phyloP scores from a whole-genome alignment of 2,329 filamentous ascomycete species.

The Aspergillus sp. region DNA sequence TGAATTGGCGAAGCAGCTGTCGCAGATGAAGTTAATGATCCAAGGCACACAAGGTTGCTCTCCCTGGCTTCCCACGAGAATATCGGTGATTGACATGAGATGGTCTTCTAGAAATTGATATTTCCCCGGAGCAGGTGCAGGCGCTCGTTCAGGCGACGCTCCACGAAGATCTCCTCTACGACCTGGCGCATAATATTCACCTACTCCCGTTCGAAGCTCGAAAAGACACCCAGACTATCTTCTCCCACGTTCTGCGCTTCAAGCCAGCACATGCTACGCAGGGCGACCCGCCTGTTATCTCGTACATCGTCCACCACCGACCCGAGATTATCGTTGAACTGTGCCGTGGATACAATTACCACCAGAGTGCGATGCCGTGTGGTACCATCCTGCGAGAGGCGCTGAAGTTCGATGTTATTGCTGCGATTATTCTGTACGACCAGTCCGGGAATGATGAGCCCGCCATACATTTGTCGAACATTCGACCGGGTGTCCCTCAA shows the following conservation, averaged over 20 bases:
- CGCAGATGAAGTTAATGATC: slow-evolving; percentile 84
- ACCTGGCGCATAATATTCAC: slow-evolving; percentile 73
- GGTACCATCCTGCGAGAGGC: slow-evolving; percentile 84
- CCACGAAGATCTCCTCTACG: slow-evolving; percentile 78
- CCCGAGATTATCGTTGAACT: slow-evolving; percentile 82
- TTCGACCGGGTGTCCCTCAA: slow-evolving; percentile 67
- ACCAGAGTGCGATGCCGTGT: slow-evolving; percentile 84
- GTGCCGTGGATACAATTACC: slow-evolving; percentile 80
- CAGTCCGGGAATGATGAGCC: slow-evolving; percentile 68
- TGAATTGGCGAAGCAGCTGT: slow-evolving; percentile 75
- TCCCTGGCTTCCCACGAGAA: slow-evolving; percentile 1
- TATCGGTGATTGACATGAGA: not conserved
- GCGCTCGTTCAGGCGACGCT: slow-evolving; percentile 77
- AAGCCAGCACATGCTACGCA: slow-evolving; percentile 59
- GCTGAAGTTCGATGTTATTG: slow-evolving; percentile 81
- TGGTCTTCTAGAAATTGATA: slow-evolving; percentile 61
- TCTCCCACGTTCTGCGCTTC: slow-evolving; percentile 90
- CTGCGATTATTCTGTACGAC: slow-evolving; percentile 86
- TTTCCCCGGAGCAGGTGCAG: slow-evolving; percentile 77
- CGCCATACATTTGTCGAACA: slow-evolving; percentile 65
- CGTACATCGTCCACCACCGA: slow-evolving; percentile 77
- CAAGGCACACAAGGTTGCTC: slow-evolving; percentile 77
- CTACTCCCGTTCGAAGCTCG: slow-evolving; percentile 88
- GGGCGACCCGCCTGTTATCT: slow-evolving; percentile 73
- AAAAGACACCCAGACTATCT: slow-evolving; percentile 91